phyloP scores from a whole-genome alignment of 805 yeast genomes.

The Spathaspora girioi region DNA sequence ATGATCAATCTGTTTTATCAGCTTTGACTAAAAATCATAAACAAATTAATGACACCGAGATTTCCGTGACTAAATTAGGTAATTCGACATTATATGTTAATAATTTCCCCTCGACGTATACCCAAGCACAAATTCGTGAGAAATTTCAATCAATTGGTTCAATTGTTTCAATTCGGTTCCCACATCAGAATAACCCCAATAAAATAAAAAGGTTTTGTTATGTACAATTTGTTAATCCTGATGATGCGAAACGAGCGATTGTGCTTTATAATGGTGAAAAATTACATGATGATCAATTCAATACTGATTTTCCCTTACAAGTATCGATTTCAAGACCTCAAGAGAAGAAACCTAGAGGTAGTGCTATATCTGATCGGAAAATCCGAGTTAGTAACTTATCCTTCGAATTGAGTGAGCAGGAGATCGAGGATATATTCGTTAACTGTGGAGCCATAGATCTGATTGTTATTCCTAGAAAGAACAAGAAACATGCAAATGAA shows the following conservation, averaged over 20 bases:
- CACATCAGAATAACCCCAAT: slow-evolving; percentile 50
- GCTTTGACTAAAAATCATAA: slow-evolving; percentile 62
- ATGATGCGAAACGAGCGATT: slow-evolving; percentile 45
- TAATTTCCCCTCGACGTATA: slow-evolving; percentile 61
- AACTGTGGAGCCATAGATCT: slow-evolving; percentile 52
- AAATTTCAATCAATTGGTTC: slow-evolving; percentile 41
- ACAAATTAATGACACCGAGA: slow-evolving; percentile 34
- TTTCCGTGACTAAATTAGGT: slow-evolving; percentile 43
- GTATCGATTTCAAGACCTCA: slow-evolving; percentile 65
- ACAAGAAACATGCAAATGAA: slow-evolving; percentile 38
- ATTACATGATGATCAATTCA: slow-evolving; percentile 23
- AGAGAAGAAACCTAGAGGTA: slow-evolving; percentile 34
- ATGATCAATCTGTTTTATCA: slow-evolving; percentile 45
- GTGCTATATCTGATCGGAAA: slow-evolving; percentile 54
- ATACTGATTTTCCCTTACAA: slow-evolving; percentile 34
- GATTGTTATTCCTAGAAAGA: slow-evolving; percentile 44
- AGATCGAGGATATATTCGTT: slow-evolving; percentile 39
- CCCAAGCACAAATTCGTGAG: slow-evolving; percentile 32
- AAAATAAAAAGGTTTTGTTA: slow-evolving; percentile 70
- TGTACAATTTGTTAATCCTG: slow-evolving; percentile 47
- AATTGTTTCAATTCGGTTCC: slow-evolving; percentile 55
- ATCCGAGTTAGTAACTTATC: slow-evolving; percentile 40
- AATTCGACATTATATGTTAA: slow-evolving; percentile 67
- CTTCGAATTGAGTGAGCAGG: slow-evolving; percentile 36
- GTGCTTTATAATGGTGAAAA: slow-evolving; percentile 34